Evolutionary conservation across 1,139 yeast genomes (phyloP), one percentile per base, ranked within the genome.

Genomic region (Pichia inconspicua): DNA sequence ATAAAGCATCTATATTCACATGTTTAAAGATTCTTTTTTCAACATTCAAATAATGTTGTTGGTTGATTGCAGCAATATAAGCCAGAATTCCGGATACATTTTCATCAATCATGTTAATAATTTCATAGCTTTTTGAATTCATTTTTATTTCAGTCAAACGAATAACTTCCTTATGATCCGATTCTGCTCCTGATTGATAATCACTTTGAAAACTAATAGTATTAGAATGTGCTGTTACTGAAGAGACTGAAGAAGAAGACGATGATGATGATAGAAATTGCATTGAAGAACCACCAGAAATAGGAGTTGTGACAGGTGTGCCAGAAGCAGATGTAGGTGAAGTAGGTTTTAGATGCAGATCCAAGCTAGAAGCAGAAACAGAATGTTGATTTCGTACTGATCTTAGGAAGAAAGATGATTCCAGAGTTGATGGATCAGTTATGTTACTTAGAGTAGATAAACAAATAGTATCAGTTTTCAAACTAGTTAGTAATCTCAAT

Each of bases 41-140:
- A 54, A 70, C 78, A 14, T 63, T 61, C 48, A 67, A 72, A 57
- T 73, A 79, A 34, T 75, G 77, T 0, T 54, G 54, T 38, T 84
- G 79, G 58, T 82, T 80, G 56, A 58, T 74, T 74, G 60, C 78
- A 61, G 62, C 65, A 31, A 65, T 43, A 41, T 57, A 61, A 6
- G 50, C 52, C n/a, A 57, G 43, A 17, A 63, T 48, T 7, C 52
- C 47, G 10, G 53, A 55, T 27, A 58, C 51, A 12, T 25, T 25
- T 2, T 36, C 12, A 43, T 59, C 55, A n/a, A 60, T 50, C n/a
- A 28, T 25, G 3, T 35, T 34, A 3, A 57, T 41, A 22, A 53
- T 35, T 31, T 34, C 27, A 19, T 34, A 38, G 27, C 46, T 41
- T 42, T 42, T 36, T 12, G 45, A 19, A n/a, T 38, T 19, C n/a